These are phyloP conservation scores for Colletotrichum eremochloae DNA, from an alignment of 2,329 filamentous ascomycete genomes.

Conservation along the genomic window DNA sequence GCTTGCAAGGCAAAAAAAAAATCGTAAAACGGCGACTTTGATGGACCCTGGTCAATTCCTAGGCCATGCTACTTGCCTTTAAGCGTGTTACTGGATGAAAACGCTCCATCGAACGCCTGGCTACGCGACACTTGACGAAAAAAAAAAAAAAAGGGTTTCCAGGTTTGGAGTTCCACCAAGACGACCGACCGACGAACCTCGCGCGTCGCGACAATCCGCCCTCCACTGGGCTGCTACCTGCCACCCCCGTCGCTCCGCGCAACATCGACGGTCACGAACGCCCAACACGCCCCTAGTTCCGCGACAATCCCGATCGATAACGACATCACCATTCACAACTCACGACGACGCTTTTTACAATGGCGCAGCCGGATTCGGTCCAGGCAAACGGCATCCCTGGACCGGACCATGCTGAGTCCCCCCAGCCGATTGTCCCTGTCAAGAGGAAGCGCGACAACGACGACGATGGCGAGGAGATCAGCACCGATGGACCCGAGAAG, in stretches of 20 bases:
- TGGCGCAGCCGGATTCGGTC: constrained; percentile 58
- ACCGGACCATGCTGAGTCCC: constrained; percentile 50
- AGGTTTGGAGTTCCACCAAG: constrained; percentile 56
- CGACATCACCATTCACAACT: constrained; percentile 14
- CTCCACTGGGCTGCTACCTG: constrained; percentile 39
- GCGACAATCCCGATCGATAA: constrained; percentile 16
- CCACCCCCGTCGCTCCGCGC: constrained; percentile 42
- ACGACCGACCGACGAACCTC: constrained; percentile 42
- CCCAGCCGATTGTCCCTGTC: constrained; percentile 53
- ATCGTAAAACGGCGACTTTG: constrained; percentile 32
- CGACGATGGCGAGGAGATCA: constrained; percentile 57
- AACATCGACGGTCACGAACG: constrained; percentile 27
- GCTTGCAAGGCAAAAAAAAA: constrained; percentile 39
- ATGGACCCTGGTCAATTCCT: constrained; percentile 40
- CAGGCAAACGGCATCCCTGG: constrained; percentile 59
- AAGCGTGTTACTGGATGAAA: constrained; percentile 44
- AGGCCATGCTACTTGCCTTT: constrained; percentile 35
- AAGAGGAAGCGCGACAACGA: constrained; percentile 72
- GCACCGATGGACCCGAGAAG: constrained; percentile 45
- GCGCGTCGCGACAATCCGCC: constrained; percentile 44
- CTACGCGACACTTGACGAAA: constrained; percentile 51
- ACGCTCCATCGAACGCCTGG: constrained; percentile 50
- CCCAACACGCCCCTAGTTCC: constrained; percentile 23
- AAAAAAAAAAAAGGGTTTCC: constrained; percentile 50
- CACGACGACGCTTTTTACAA: constrained; percentile 45